Conservation (phyloP, 805 yeast genomes). For the Ogataea allantospora region DNA sequence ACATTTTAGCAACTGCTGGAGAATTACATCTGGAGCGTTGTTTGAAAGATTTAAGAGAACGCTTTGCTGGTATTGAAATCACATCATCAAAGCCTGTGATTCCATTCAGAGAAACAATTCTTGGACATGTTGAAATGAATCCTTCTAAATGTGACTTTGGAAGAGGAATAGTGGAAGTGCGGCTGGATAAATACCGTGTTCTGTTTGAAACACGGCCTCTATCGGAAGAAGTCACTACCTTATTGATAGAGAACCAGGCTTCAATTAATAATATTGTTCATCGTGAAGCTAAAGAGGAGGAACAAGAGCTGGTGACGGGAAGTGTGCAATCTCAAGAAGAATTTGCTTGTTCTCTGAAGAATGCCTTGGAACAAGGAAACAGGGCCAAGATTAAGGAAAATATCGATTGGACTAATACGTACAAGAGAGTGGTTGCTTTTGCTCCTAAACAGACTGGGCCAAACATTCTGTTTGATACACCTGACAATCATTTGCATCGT, state of each 20-base stretch:
- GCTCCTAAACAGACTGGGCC: slow-evolving; percentile 80
- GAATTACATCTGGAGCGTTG: slow-evolving; percentile 95
- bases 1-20: slow-evolving; percentile 92
- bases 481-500: slow-evolving; percentile 35
- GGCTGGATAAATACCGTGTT: slow-evolving; percentile 48
- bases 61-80: slow-evolving; percentile 90
- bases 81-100: slow-evolving; percentile 88
- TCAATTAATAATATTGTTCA: slow-evolving; percentile 41
- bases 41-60: slow-evolving; percentile 80
- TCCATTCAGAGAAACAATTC: slow-evolving; percentile 87
- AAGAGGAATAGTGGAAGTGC: slow-evolving; percentile 49
- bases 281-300: slow-evolving; percentile 22
- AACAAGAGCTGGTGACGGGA: slow-evolving; percentile 45
- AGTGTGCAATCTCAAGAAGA: slow-evolving; percentile 28
- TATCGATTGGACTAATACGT: slow-evolving; percentile 32
- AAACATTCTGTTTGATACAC: slow-evolving; percentile 64
- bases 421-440: slow-evolving; percentile 54
- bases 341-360: slow-evolving; percentile 35
- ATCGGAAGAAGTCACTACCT: slow-evolving; percentile 47
- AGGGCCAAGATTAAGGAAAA: slow-evolving; percentile 22
- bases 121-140: slow-evolving; percentile 45
- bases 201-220: slow-evolving; percentile 51
- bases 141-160: slow-evolving; percentile 47
- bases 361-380: slow-evolving; percentile 23
- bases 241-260: slow-evolving; percentile 46